Evolutionary conservation across 768 basidiomycete genomes (phyloP), one percentile per base, ranked within the genome.

Genomic region (Hygrocybe punicea): DNA sequence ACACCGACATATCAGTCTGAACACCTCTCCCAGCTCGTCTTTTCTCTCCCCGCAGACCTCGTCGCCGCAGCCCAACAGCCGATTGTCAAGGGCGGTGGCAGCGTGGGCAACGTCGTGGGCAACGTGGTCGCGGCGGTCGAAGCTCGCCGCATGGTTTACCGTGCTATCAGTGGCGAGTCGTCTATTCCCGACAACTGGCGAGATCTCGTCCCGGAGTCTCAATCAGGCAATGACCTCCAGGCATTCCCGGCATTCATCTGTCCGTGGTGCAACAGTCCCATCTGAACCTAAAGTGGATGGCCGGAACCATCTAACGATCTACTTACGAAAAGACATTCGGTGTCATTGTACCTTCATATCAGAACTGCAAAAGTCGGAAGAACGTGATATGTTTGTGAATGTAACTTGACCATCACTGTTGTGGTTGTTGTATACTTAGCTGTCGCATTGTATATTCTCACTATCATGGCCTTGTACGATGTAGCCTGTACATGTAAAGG

Each of bases 21-120:
- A n/a, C 34, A 23, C 25, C 11, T 19, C 40, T 45, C 17, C 23
- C 45, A 45, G 13, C 37, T 29, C 9, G n/a, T 55, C 29, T 17
- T 25, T 14, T 23, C 59, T 14, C 34, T 60, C n/a, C 60, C 60
- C 2, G 24, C 46, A 0, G 63, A 67, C 1, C 67, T 86, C 16
- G 56, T 86, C 7, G 55, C 55, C 0, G 59, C 78, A 2, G 84
- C 84, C 0, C 64, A 73, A 24, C 84, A 84, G 61, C 84, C 78
- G 0, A 81, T 86, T 39, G 68, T 83, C 7, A 75, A 78, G 19
- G 84, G 84, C 0, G 69, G 84, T 0, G 69, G 59, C 0, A 63
- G 67, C 3, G 60, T 46, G 1, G 79, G 78, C 0, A 81, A 83
- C 1, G 60, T 84, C 0, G 73, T 76, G 1, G 84, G 84, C 1